Base-by-base conservation (phyloP, 768 basidiomycete genomes). In the Mycena sanguinolenta region DNA sequence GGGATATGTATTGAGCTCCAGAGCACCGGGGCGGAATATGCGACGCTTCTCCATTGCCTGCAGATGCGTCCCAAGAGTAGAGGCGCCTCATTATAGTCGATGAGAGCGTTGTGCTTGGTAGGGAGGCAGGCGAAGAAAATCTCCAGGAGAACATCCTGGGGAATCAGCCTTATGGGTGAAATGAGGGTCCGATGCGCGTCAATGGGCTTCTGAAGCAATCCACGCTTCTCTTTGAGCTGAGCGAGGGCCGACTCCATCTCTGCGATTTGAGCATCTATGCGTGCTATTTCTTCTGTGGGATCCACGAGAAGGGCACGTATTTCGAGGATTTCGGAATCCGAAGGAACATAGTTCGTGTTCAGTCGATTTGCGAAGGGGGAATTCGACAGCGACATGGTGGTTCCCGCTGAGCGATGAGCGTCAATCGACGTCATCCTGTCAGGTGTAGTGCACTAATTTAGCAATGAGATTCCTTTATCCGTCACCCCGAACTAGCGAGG, bases 21-120 rank as follows among this genome's bases (percentile, higher is more conserved):
- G 10, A 70, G 46, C n/a, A 16, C 32, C 38, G 64, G 69, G 25
- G 59, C 65, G 13, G 58, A 25, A 23, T 65, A 58, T 16, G 64
- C 58, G 19, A 65, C 27, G 23, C 39, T 46, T 23, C 64, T 23
- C 69, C 69, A 70, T 25, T 44, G 34, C 5, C 23, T 32, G 64
- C 63, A 70, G 44, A 70, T 55, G 27, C 36, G 69, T 27, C 63
- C 59, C 3, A 70, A 44, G 14, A 65, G n/a, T 50, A 71, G 3
- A 4, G 64, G 69, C 27, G 69, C 59, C 36, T 63, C 59, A 9
- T 4, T 19, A 1, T 58, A 36, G 25, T 66, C 64, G 23, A 71
- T 64, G n/a, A n/a, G n/a, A n/a, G n/a, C n/a, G n/a, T n/a, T n/a
- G n/a, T n/a, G n/a, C n/a, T n/a, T n/a, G n/a, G n/a, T n/a, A n/a